Conservation (phyloP, 345 rosid genomes). For the Angophora floribunda region DNA sequence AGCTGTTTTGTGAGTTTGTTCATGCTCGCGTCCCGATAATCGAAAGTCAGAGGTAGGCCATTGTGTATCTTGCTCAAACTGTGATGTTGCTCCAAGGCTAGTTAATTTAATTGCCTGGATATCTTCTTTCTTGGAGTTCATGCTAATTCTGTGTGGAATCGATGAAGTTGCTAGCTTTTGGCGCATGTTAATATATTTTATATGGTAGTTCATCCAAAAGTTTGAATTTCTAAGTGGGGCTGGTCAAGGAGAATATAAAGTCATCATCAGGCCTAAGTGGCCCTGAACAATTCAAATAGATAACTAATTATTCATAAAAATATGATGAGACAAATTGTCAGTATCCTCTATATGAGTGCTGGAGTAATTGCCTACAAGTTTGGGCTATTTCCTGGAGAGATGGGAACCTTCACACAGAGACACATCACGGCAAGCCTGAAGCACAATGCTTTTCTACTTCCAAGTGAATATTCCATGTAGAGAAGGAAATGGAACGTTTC, state of each 20-base stretch:
- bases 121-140: not conserved
- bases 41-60: slow-evolving; percentile 68
- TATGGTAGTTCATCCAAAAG: not conserved
- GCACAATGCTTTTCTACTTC: not conserved
- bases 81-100: not conserved
- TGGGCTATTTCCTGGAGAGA: not conserved
- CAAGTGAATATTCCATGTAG: not conserved
- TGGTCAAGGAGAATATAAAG: not conserved
- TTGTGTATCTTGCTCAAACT: not conserved
- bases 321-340: not conserved
- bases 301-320: not conserved
- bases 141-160: not conserved
- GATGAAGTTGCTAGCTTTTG: not conserved
- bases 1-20: slow-evolving; percentile 84
- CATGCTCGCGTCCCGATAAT: slow-evolving; percentile 84
- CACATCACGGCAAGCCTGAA: not conserved
- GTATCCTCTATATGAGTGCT: not conserved
- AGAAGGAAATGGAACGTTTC: not conserved
- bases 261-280: not conserved
- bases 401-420: not conserved
- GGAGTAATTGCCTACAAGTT: not conserved
- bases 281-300: not conserved
- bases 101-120: not conserved
- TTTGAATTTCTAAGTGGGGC: not conserved
- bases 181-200: not conserved